Evolutionary conservation across 2,329 filamentous ascomycete genomes (phyloP).

Genomic region (Davidsoniella eucalypti): DNA sequence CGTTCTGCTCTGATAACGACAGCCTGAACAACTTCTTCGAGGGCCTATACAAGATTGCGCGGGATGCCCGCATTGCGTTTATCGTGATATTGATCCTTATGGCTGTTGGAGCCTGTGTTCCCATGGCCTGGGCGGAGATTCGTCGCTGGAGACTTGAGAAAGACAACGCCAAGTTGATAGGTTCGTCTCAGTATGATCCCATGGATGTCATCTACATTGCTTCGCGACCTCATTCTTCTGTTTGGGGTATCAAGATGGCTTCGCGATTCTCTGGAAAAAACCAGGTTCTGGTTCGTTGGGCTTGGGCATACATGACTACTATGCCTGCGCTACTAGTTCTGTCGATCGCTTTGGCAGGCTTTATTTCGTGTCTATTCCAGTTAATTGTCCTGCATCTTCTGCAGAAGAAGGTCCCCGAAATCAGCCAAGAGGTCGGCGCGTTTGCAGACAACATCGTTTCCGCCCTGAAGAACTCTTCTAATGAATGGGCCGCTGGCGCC

Average conservation of each 20-base stretch:
- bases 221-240: slow-evolving; percentile 61
- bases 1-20: slow-evolving; percentile 77
- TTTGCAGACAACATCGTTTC: slow-evolving; percentile 65
- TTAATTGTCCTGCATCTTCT: slow-evolving; percentile 59
- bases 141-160: slow-evolving; percentile 59
- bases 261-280: slow-evolving; percentile 42
- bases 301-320: slow-evolving; percentile 74
- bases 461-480: slow-evolving; percentile 57
- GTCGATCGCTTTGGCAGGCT: slow-evolving; percentile 63
- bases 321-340: slow-evolving; percentile 73
- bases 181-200: slow-evolving; percentile 51
- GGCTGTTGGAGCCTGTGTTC: slow-evolving; percentile 56
- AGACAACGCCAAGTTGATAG: slow-evolving; percentile 49
- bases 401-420: slow-evolving; percentile 56
- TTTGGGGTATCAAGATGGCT: slow-evolving; percentile 53
- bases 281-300: slow-evolving; percentile 65
- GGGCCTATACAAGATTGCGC: slow-evolving; percentile 47
- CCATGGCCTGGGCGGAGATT: slow-evolving; percentile 69
- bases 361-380: slow-evolving; percentile 72
- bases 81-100: slow-evolving; percentile 56
- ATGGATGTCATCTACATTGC: slow-evolving; percentile 83
- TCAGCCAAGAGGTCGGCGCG: slow-evolving; percentile 56
- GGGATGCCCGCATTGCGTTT: slow-evolving; percentile 55
- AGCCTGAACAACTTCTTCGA: slow-evolving; percentile 74
- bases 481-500: slow-evolving; percentile 58